Evolutionary conservation across 1,284 basidiomycete genomes (phyloP).

Genomic region (Jaminaea rosea): DNA sequence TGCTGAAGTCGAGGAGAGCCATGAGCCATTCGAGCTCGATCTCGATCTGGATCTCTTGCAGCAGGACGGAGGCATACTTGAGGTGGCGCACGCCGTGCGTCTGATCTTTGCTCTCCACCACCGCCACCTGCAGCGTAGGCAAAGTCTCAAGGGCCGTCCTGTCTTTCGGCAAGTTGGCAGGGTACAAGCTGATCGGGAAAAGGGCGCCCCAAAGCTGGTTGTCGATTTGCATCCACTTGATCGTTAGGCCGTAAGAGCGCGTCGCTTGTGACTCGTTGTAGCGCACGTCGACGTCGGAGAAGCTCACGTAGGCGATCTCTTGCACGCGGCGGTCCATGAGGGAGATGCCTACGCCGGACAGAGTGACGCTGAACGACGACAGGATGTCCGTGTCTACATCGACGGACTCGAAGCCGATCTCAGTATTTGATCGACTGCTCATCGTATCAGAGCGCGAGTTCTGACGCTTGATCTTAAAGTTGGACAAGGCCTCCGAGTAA

Average conservation of each 20-base stretch:
- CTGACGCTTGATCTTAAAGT: slow-evolving; percentile 72
- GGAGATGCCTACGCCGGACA: slow-evolving; percentile 88
- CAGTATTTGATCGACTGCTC: slow-evolving; percentile 57
- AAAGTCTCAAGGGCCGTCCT: slow-evolving; percentile 66
- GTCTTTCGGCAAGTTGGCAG: slow-evolving; percentile 79
- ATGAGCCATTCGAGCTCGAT: slow-evolving; percentile 95
- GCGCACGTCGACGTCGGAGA: slow-evolving; percentile 71
- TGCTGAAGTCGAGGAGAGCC: slow-evolving; percentile 80
- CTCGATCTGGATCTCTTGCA: slow-evolving; percentile 91
- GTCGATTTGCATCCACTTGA: slow-evolving; percentile 75
- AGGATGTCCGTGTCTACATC: slow-evolving; percentile 62
- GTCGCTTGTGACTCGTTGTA: slow-evolving; percentile 75
- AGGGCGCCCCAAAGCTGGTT: slow-evolving; percentile 95
- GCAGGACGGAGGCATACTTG: slow-evolving; percentile 88
- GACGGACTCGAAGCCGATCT: slow-evolving; percentile 67
- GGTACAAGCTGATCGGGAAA: slow-evolving; percentile 92
- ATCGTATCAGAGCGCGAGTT: slow-evolving; percentile 62
- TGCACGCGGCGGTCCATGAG: slow-evolving; percentile 77
- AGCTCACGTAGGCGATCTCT: slow-evolving; percentile 81
- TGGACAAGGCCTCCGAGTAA: slow-evolving; percentile 74
- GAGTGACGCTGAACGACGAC: slow-evolving; percentile 64
- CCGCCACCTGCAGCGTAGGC: slow-evolving; percentile 79
- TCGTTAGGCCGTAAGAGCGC: slow-evolving; percentile 72
- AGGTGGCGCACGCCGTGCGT: slow-evolving; percentile 88
- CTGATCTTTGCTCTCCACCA: slow-evolving; percentile 78